A percentile compares a stretch with the other conserved stretches of the same genome.
These are phyloP conservation scores for Penium margaritaceum DNA, from an alignment of 139 green algal genomes.

Conservation along the genomic window DNA sequence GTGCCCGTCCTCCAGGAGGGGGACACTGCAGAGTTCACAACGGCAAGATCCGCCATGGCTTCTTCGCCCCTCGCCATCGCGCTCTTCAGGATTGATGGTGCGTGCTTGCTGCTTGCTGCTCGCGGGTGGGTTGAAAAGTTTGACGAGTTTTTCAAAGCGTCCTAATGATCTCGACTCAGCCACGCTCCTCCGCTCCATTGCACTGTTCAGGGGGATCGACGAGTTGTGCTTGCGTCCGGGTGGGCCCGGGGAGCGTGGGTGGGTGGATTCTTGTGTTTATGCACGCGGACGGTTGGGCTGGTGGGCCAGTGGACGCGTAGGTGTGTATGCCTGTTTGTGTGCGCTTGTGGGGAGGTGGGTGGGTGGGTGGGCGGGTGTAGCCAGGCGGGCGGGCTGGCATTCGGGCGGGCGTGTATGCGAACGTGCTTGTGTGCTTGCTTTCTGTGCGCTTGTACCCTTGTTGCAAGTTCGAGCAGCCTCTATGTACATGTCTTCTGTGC, in stretches of 20 bases:
- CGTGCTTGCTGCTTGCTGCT: background rate
- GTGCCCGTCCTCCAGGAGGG: constrained; percentile 63
- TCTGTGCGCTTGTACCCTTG: too few relatives aligned
- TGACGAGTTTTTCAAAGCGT: background rate
- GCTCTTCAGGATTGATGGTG: background rate
- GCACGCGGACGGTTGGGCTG: too few relatives aligned
- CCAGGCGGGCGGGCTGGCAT: too few relatives aligned
- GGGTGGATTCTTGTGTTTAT: background rate
- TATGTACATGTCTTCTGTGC: too few relatives aligned
- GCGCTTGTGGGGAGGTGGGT: too few relatives aligned
- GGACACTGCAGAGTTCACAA: constrained; percentile 63
- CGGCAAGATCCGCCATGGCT: background rate
- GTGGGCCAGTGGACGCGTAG: too few relatives aligned
- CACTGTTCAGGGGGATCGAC: too few relatives aligned
- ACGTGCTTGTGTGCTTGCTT: too few relatives aligned
- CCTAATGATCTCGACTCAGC: background rate
- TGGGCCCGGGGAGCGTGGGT: background rate
- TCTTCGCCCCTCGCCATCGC: background rate
- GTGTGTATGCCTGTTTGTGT: too few relatives aligned
- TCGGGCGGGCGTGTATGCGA: too few relatives aligned
- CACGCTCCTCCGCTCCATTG: background rate
- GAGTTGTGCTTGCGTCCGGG: background rate
- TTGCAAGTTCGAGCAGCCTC: too few relatives aligned
- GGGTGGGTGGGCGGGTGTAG: too few relatives aligned
- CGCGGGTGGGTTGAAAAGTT: background rate